These are phyloP conservation scores for Phialophora chinensis DNA, from an alignment of 2,329 filamentous ascomycete genomes.

Conservation along the genomic window DNA sequence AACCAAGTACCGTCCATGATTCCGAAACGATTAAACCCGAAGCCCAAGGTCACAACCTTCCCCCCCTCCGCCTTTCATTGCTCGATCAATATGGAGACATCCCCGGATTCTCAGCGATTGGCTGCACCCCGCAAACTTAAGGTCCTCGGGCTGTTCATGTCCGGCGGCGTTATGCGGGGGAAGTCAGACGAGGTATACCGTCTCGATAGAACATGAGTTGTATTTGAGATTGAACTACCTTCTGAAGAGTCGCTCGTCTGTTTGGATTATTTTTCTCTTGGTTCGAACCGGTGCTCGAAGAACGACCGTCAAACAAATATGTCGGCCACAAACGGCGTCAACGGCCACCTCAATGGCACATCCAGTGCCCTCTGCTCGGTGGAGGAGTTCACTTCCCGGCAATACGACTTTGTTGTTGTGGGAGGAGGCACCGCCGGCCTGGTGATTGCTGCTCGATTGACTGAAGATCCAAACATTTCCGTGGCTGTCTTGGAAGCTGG, in stretches of 20 bases:
- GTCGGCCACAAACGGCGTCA: constrained; percentile 26
- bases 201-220: background rate
- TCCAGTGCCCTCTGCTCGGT: constrained; percentile 28
- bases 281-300: background rate
- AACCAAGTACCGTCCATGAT: background rate
- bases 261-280: no score
- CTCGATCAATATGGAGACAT: background rate
- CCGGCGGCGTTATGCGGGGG: constrained; percentile 16
- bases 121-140: constrained; percentile 2
- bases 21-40: background rate
- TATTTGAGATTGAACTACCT: background rate
- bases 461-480: constrained; percentile 43
- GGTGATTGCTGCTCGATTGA: constrained; percentile 44
- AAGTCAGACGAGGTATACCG: constrained; percentile 3
- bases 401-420: constrained; percentile 44
- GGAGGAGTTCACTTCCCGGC: constrained; percentile 32
- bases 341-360: constrained; percentile 28
- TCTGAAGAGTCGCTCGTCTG: background rate
- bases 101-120: constrained; percentile 1
- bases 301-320: constrained; percentile 5
- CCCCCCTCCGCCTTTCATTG: background rate
- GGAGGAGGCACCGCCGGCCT: constrained; percentile 45
- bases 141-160: constrained; percentile 15
- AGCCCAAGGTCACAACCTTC: background rate
- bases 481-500: constrained; percentile 57